These are phyloP conservation scores for Ustilago loliicola DNA, from an alignment of 1,284 basidiomycete species.

Conservation along the genomic window DNA sequence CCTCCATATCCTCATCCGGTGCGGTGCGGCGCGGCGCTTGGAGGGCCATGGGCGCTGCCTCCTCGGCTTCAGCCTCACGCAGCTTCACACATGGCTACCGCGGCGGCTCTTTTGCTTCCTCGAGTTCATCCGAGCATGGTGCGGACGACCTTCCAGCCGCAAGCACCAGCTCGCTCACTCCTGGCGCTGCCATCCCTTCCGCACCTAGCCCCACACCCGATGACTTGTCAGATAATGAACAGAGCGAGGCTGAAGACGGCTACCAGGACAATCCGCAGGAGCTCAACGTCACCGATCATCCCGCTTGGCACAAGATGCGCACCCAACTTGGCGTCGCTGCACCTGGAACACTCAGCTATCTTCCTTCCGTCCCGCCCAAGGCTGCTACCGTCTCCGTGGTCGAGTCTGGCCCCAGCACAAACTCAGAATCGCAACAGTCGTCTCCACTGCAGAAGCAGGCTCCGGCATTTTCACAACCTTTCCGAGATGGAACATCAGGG, in stretches of 20 bases:
- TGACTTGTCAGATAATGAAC: neutral
- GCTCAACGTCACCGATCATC: constrained; percentile 40
- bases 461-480: constrained; percentile 25
- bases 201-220: constrained; percentile 10
- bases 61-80: constrained; percentile 30
- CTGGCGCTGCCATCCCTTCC: neutral
- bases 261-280: constrained; percentile 38
- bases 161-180: constrained; percentile 4
- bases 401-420: neutral
- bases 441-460: neutral
- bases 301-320: constrained; percentile 43
- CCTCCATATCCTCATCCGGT: constrained; percentile 45
- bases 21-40: constrained; percentile 50
- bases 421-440: neutral
- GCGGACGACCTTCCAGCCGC: constrained; percentile 22
- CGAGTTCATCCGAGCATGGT: constrained; percentile 35
- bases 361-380: constrained; percentile 34
- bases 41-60: constrained; percentile 40
- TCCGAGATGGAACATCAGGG: constrained; percentile 11
- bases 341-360: constrained; percentile 43
- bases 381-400: neutral
- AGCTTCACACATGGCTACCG: constrained; percentile 37
- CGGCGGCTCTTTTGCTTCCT: constrained; percentile 30
- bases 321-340: constrained; percentile 28
- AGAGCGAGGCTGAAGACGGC: constrained; percentile 22